Conservation (phyloP, 345 rosid genomes). For the Geranium brycei region DNA sequence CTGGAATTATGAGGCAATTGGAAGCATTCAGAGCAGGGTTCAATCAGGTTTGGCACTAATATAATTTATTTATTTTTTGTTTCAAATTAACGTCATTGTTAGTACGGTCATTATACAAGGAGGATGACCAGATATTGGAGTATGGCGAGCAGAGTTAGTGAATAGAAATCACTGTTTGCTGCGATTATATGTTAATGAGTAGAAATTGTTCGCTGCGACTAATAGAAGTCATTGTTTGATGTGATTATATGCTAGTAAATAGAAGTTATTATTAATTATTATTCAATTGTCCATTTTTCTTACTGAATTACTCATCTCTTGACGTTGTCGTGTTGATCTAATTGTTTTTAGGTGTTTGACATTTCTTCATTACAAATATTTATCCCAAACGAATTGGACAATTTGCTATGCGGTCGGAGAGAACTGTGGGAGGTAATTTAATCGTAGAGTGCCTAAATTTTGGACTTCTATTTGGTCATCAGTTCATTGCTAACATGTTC, state of each 20-base stretch:
- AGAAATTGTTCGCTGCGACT: too few species aligned
- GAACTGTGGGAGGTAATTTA: conserved; percentile 88
- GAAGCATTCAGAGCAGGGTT: conserved; percentile 95
- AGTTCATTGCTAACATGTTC: not conserved
- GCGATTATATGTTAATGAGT: too few species aligned
- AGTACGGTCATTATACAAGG: too few species aligned
- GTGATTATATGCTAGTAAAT: too few species aligned
- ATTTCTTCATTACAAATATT: conserved; percentile 82
- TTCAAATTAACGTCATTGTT: not conserved
- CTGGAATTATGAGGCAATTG: conserved; percentile 69
- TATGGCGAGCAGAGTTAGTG: too few species aligned
- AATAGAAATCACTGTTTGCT: too few species aligned
- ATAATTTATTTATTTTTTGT: not conserved
- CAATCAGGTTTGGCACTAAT: conserved; percentile 50
- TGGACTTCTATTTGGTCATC: not conserved
- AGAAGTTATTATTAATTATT: too few species aligned
- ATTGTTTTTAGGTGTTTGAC: conserved; percentile 70
- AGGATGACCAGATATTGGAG: too few species aligned
- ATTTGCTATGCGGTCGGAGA: conserved; percentile 91
- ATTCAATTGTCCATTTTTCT: too few species aligned
- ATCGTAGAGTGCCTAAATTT: not conserved
- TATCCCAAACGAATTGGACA: conserved; percentile 74
- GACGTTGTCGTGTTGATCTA: not conserved
- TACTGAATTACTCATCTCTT: too few species aligned
- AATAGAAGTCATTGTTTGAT: too few species aligned